These are phyloP conservation scores for Mucor circinelloides DNA, from an alignment of 371 early-diverging fungal species.

Conservation along the genomic window DNA sequence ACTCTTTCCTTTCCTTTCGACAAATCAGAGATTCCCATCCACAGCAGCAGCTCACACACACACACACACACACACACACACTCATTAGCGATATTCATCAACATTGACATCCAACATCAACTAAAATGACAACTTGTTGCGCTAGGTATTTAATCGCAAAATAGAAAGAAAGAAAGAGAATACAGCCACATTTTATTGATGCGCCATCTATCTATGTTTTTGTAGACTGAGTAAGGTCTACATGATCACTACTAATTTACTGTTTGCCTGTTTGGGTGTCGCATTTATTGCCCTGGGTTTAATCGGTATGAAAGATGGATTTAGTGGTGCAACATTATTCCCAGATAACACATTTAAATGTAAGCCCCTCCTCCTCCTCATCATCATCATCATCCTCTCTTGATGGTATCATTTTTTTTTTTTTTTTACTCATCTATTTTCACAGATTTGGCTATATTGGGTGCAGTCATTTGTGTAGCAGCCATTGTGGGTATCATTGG, in stretches of 20 bases:
- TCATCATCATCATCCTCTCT: too few relatives aligned
- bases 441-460: constrained; percentile 41
- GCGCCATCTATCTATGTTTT: neutral
- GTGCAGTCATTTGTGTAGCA: constrained; percentile 42
- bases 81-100: neutral
- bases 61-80: neutral
- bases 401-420: neutral
- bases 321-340: constrained; percentile 43
- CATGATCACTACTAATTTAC: constrained; percentile 45
- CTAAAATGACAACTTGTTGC: constrained; percentile 36
- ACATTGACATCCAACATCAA: neutral
- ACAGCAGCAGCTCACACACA: neutral
- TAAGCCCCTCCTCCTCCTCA: constrained; percentile 16
- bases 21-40: neutral
- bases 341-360: constrained; percentile 40
- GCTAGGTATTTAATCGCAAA: constrained; percentile 24
- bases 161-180: neutral
- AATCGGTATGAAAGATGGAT: constrained; percentile 38
- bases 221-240: constrained; percentile 51
- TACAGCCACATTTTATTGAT: neutral
- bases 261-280: constrained; percentile 47
- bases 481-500: constrained; percentile 40
- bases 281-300: constrained; percentile 49
- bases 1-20: neutral
- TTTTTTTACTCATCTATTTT: constrained; percentile 1